Percentiles rank a stretch among this genome's conserved stretches.
Evolutionary conservation across 257 asterid species (phyloP).

Genomic region (Catharanthus roseus): DNA sequence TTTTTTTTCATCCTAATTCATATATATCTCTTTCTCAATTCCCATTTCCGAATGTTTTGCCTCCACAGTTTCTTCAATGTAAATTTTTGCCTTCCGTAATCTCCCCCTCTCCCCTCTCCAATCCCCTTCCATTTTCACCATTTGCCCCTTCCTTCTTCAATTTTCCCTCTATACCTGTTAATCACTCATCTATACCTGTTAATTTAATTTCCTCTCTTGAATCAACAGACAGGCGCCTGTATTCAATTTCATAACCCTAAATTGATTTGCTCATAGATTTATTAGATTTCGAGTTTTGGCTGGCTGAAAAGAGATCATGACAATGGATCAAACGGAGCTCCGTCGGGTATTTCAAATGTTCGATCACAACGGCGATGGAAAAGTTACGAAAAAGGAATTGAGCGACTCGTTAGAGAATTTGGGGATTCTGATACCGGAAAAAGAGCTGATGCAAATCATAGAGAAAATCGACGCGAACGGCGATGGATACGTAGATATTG

Average conservation of each 20-base stretch:
- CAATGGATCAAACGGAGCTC: slow-evolving; percentile 36
- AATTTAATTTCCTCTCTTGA: neutral
- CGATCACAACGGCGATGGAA: slow-evolving; percentile 37
- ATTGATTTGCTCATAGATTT: too few relatives aligned
- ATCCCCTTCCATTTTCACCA: neutral
- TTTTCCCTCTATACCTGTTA: too few relatives aligned
- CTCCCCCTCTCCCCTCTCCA: neutral
- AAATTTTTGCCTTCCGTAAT: neutral
- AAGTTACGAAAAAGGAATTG: slow-evolving; percentile 30
- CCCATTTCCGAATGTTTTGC: neutral
- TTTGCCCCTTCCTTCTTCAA: neutral
- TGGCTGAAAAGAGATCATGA: neutral
- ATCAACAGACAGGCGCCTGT: too few relatives aligned
- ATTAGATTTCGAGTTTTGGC: too few relatives aligned
- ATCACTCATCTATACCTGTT: too few relatives aligned
- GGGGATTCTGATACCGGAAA: slow-evolving; percentile 37
- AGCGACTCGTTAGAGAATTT: slow-evolving; percentile 29
- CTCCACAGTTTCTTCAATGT: neutral
- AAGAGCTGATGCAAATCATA: slow-evolving; percentile 32
- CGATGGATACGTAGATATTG: slow-evolving; percentile 35
- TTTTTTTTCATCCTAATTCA: neutral
- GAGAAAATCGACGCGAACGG: slow-evolving; percentile 36
- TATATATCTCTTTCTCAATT: neutral
- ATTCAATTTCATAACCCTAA: too few relatives aligned
- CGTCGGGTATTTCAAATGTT: slow-evolving; percentile 40